Evolutionary conservation across 495 filamentous ascomycete species (phyloP), one percentile per base, ranked within the genome.

Genomic region (Thozetella sp.): DNA sequence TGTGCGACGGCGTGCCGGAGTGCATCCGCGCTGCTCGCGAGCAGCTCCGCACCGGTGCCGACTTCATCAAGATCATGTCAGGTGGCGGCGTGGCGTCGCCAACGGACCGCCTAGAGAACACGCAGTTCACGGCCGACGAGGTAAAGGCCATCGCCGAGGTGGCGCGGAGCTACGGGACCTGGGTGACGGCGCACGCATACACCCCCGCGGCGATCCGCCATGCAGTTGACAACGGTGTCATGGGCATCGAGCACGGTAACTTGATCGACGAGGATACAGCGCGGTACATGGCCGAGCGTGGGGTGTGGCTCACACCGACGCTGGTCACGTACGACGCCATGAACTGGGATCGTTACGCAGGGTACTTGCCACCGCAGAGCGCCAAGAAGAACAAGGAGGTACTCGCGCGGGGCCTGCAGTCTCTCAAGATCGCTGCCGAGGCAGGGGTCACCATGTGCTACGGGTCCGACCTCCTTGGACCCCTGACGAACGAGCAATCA

Each of bases 61-160:
- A 85, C 51, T 84, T 85, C 57, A 68, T 86, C 68, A 86, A 86
- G 68, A 84, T 86, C 55, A 84, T 86, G 82, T 69, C 73, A 13
- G 77, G 77, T 2, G 82, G 82, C 3, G 83, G 83, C 2, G 83
- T 86, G 3, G 82, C 77, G 0, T 76, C 68, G 25, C 81, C 81
- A 0, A 80, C 82, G 0, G 82, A 85, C 62, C 66, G 66, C 51
- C 58, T 86, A 15, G 73, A 80, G 25, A 73, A 73, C 54, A 67
- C 80, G 1, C 83, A 86, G 62, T 86, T 84, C 67, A 78, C 81
- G 2, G 59, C 69, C 22, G 76, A 77, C 22, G 83, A 86, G 61
- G 79, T 85, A 48, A 69, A 69, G 20, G 83, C 80, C 0, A 81
- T 86, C 57, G 69, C 69, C 12, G 72, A 72, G 40, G 76, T 76